Evolutionary conservation across 768 basidiomycete genomes (phyloP), one percentile per base, ranked within the genome.

Genomic region (Leccinellum albellum): DNA sequence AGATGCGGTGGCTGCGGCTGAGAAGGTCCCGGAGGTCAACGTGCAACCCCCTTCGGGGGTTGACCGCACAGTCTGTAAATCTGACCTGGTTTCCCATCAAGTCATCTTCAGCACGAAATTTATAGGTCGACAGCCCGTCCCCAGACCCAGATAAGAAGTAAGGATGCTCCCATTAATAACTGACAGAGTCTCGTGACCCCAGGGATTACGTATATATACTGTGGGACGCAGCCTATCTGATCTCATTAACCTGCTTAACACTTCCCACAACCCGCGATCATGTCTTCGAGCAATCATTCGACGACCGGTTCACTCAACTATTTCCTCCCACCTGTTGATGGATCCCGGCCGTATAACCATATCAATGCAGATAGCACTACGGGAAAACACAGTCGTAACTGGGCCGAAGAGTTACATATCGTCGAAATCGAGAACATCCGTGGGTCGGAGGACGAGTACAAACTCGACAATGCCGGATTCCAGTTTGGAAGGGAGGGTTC

Each of bases 401-500:
- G 65, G 66, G 6, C 12, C 1, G 51, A 64, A 20, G 63, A 62
- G 20, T 4, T 0, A 15, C 59, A 23, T 14, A 26, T 35, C 0
- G 61, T 72, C 31, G 14, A 60, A 26, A 68, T 76, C 42, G 60
- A 74, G 52, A 67, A 77, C 54, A 23, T 73, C 35, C 71, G 73
- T 15, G 74, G 74, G 3, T 68, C 73, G 24, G 75, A 75, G 51
- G 61, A 54, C 44, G 31, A 61, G 14, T 70, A 69, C 50, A 65
- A 51, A 2, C 71, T 75, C 15, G 74, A 76, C 55, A 68, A 48
- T 28, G 61, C 74, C 1, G 75, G 75, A 10, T 75, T 76, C 62
- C 74, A 76, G 60, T 66, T 69, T 51, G 67, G 62, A 48, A 64
- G 57, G 10, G 57, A 65, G 15, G 46, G 64, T 15, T 53, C 66